Base-by-base conservation (phyloP, 1,139 yeast species). In the Protomyces inundatus region DNA sequence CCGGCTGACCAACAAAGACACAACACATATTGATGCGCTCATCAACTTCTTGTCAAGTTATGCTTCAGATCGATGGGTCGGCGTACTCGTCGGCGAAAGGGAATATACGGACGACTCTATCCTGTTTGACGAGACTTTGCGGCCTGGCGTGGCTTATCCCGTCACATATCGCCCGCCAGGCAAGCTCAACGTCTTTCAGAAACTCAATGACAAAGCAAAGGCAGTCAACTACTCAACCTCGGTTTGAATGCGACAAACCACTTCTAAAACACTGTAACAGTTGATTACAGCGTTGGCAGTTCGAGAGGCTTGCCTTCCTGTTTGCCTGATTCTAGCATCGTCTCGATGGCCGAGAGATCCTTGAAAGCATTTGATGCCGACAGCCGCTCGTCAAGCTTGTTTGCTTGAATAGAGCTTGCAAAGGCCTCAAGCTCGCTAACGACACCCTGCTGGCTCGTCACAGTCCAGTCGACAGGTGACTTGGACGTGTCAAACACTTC, bases 111-210 rank as follows among this genome's bases (percentile, higher is more conserved):
- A 57, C 35, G 61, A 57, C 32, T 36, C 39, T 4, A n/a, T 57
- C 42, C 39, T 57, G n/a, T 57, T 45, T 36, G 37, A 16, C 46
- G 51, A 33, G 12, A 12, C n/a, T 9, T 14, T 35, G 5, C 5
- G 10, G 32, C 48, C 39, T 7, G 50, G 50, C 12, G 48, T 9
- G 14, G 37, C 12, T 10, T 37, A 30, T 12, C 37, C n/a, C 6
- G 61, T 57, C 33, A 57, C 55, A n/a, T 57, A 57, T 30, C 54
- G 61, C 6, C 37, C 54, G n/a, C 55, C 61, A 5, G 34, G 50
- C 4, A 23, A 33, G 16, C 37, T 57, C 48, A 57, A 57, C n/a
- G 42, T 57, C 3, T 39, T 57, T 10, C 39, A 36, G 3, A 57
- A 45, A 14, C 33, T 45, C 7, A 42, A 30, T n/a, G 48, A 42